A percentile compares a stretch with the other conserved stretches of the same genome.
Evolutionary conservation across 1,284 basidiomycete genomes (phyloP).

Genomic region (Marasmius sp.): DNA sequence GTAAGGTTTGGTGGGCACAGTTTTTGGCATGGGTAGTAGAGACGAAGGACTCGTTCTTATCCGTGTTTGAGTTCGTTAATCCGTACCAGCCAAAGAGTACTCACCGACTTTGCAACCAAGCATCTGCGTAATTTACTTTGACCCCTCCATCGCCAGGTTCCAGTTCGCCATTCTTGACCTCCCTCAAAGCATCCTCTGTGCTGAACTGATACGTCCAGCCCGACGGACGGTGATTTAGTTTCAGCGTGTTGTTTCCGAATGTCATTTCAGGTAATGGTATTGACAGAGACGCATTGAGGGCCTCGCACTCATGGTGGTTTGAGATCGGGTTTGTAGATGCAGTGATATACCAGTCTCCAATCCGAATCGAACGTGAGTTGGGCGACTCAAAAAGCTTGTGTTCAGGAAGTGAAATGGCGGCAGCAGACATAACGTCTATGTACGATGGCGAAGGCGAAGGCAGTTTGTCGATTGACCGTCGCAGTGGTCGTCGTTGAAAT

Average conservation of each 20-base stretch:
- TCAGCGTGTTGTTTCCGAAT: slow-evolving; percentile 85
- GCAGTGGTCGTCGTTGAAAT: background rate
- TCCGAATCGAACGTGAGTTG: slow-evolving; percentile 64
- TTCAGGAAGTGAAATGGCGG: slow-evolving; percentile 49
- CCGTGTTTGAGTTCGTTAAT: slow-evolving; percentile 13
- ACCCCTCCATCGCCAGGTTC: slow-evolving; percentile 83
- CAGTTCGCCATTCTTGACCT: slow-evolving; percentile 78
- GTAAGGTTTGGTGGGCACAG: slow-evolving; percentile 81
- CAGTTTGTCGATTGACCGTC: background rate
- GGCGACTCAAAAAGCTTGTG: slow-evolving; percentile 67
- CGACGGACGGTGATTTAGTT: slow-evolving; percentile 60
- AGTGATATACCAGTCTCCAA: slow-evolving; percentile 65
- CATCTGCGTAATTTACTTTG: slow-evolving; percentile 92
- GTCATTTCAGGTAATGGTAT: slow-evolving; percentile 97
- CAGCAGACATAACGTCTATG: slow-evolving; percentile 31
- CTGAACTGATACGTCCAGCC: slow-evolving; percentile 72
- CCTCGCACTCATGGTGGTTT: slow-evolving; percentile 73
- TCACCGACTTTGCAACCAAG: slow-evolving; percentile 89
- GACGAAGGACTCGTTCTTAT: slow-evolving; percentile 63
- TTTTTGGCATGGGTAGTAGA: slow-evolving; percentile 66
- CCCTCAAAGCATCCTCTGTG: slow-evolving; percentile 67
- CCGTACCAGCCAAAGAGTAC: slow-evolving; percentile 18
- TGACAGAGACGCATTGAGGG: slow-evolving; percentile 59
- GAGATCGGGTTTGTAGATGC: slow-evolving; percentile 72
- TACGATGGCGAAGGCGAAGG: slow-evolving; percentile 3